phyloP scores from a whole-genome alignment of 2,329 filamentous ascomycete species.

The Penicillium thymicola region DNA sequence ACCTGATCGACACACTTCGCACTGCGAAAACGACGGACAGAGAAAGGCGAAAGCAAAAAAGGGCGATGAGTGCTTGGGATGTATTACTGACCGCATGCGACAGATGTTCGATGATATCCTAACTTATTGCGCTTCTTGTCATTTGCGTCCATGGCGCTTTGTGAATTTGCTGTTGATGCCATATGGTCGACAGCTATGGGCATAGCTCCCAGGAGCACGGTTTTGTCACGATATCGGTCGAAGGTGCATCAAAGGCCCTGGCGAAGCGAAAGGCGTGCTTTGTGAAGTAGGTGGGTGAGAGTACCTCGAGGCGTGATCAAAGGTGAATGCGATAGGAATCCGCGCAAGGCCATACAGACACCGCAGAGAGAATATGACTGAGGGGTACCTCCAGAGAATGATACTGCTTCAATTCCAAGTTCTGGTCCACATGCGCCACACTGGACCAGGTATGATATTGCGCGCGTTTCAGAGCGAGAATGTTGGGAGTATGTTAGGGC shows the following conservation, averaged over 20 bases:
- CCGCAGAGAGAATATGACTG: constrained; percentile 10
- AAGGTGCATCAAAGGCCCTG: constrained; percentile 28
- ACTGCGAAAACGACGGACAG: background rate
- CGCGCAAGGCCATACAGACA: constrained; percentile 17
- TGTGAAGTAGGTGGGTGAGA: background rate
- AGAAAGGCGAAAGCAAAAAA: background rate
- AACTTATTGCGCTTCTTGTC: constrained; percentile 84
- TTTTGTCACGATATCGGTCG: constrained; percentile 16
- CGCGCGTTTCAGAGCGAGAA: constrained; percentile 17
- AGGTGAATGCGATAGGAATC: constrained; percentile 7
- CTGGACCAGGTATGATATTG: constrained; percentile 15
- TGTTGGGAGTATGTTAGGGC: constrained; percentile 4
- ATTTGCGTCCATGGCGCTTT: constrained; percentile 37
- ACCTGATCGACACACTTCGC: background rate
- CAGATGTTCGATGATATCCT: constrained; percentile 90
- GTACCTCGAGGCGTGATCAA: constrained; percentile 2
- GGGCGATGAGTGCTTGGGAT: background rate
- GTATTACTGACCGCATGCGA: constrained; percentile 80
- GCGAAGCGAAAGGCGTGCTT: background rate
- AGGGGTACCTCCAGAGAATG: constrained; percentile 11
- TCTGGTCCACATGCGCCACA: constrained; percentile 18
- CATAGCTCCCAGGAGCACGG: constrained; percentile 36
- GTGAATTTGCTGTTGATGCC: constrained; percentile 32
- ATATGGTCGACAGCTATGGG: constrained; percentile 35
- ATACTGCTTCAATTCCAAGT: constrained; percentile 11